Percentiles rank a stretch among this genome's conserved stretches.
phyloP scores from a whole-genome alignment of 768 basidiomycete species.

The Auriscalpium orientale region DNA sequence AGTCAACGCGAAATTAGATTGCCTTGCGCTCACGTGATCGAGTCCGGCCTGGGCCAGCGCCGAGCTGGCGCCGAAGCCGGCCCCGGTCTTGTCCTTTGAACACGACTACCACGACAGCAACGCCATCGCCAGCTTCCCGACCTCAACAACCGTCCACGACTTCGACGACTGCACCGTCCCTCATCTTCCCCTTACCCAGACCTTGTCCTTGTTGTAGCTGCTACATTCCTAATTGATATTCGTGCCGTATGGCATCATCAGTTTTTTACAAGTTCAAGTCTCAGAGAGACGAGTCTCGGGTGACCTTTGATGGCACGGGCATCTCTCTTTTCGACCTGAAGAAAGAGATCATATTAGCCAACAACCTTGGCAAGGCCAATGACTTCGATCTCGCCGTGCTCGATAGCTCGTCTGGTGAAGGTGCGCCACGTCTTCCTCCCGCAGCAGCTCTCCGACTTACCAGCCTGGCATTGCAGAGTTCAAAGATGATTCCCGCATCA shows the following conservation, averaged over 20 bases:
- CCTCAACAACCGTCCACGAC: background rate
- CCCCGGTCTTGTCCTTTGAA: background rate
- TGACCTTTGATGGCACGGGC: conserved; percentile 97
- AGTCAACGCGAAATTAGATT: background rate
- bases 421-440: conserved; percentile 32
- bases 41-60: background rate
- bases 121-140: background rate
- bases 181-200: background rate
- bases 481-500: conserved; percentile 84
- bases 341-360: conserved; percentile 94
- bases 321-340: conserved; percentile 99
- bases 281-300: conserved; percentile 87
- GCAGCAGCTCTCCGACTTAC: background rate
- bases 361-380: conserved; percentile 91
- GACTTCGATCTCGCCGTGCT: conserved; percentile 92
- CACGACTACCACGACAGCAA: background rate
- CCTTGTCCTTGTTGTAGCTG: background rate
- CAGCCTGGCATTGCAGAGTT: conserved; percentile 48
- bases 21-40: background rate
- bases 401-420: conserved; percentile 84
- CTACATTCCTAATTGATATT: conserved; percentile 16
- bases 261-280: conserved; percentile 98
- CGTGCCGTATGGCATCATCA: conserved; percentile 68
- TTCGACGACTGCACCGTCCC: background rate
- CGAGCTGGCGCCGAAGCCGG: background rate